Evolutionary conservation across 164 flowering plant genomes (phyloP), one percentile per base, ranked within the genome.

Genomic region (Magnolia sinica): DNA sequence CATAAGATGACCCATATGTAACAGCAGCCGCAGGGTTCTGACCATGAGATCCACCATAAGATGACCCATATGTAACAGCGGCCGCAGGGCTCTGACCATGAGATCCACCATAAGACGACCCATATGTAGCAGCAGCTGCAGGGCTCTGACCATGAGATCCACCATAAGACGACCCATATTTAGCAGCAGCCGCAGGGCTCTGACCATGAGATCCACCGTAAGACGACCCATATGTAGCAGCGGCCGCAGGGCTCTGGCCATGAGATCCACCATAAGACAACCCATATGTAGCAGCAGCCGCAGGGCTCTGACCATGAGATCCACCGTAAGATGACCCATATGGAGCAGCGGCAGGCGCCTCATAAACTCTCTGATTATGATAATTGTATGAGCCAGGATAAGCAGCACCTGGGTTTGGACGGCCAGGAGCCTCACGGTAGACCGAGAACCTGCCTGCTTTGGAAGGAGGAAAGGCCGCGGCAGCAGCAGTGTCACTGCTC

Each of bases 351-450:
- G 85, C 78, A 73, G 76, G 68, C 22, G 64, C 82, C 10, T 86
- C 86, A 18, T 85, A 87, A 10, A 76, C 76, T 63, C 70, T 76
- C 76, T 84, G 89, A 72, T 66, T 75, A 27, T 87, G 84, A 75
- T 87, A 88, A 73, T 70, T 83, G 75, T 84, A 87, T 16, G 87
- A 68, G 2, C 72, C 78, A 19, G 90, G 50, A 65, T 82, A 86
- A 80, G 83, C 79, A 2, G 83, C 69, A 24, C 83, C 79, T 5
- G 87, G 86, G 68, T 79, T 78, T 72, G 76, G 90, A 66, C 82
- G 90, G 7, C 74, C 49, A 3, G 83, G 82, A 14, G 83, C 79
- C 76, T 87, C 85, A 74, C 87, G 73, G 23, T 81, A 86, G 67
- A 75, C 74, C 52, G 75, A 83, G 11, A 87, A 77, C 37, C 83